Base-by-base conservation (phyloP, 2,329 filamentous ascomycete genomes). In the Purpureocillium takamizusanense region DNA sequence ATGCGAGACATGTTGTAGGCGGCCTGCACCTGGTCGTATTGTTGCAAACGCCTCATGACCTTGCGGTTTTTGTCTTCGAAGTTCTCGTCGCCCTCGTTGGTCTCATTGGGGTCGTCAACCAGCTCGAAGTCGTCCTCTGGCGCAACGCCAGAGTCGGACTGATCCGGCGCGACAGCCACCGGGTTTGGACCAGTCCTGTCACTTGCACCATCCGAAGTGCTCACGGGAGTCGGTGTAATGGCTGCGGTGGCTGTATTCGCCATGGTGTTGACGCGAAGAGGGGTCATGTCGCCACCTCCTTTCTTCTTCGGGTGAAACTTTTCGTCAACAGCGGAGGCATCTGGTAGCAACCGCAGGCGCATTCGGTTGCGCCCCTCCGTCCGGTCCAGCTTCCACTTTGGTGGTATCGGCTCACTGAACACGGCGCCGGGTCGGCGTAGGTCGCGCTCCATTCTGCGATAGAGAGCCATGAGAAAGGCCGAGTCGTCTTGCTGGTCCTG, bases 31-130 rank as follows among this genome's bases (percentile, higher is more conserved):
- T 89, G 78, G 52, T 98, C 92, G 5, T 89, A 88, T 11, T 84
- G 83, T 50, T 95, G 83, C 10, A 98, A 70, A 46, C 87, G 90
- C 37, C 92, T 78, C 87, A 97, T 94, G 33, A 98, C 90, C 60
- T 95, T 95, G 33, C 94, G 78, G 53, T 98, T 97, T 66, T 95
- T 97, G 60, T 98, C 94, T 60, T 98, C 94, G 45, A 94, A 94
- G 1, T 81, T 82, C 48, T 83, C 78, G 12, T 80, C 76, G 1
- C 63, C 70, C 33, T 92, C 87, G 18, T 86, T 76, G 31, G 83
- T 78, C 40, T 90, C 84, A 51, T 88, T 88, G 0, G 90, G 89
- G 44, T 95, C 90, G 43, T 97, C 89, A 7, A 98, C 83, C 47
- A 98, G 78, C 61, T 98, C 92, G 54, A 95, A 98, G 48, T 94